phyloP scores from a whole-genome alignment of 1,284 basidiomycete species.

The Leucoagaricus sp. region DNA sequence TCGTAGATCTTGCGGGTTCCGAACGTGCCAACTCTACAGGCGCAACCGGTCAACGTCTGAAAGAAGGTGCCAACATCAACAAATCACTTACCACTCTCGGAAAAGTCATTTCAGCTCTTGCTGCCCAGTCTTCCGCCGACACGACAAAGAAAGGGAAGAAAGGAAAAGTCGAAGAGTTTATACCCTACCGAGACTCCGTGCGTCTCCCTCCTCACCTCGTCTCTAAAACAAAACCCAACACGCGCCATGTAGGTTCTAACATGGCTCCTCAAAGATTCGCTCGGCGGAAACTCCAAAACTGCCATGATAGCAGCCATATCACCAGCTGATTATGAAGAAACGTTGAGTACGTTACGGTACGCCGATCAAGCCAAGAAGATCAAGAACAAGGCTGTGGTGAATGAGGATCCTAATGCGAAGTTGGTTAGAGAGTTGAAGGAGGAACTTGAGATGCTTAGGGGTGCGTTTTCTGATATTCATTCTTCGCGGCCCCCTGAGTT shows the following conservation, averaged over 20 bases:
- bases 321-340: slow-evolving; percentile 98
- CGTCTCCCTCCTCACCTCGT: slow-evolving; percentile 28
- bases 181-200: slow-evolving; percentile 94
- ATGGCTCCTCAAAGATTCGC: slow-evolving; percentile 96
- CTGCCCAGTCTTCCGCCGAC: slow-evolving; percentile 69
- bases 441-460: slow-evolving; percentile 87
- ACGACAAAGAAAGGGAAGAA: slow-evolving; percentile 76
- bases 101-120: slow-evolving; percentile 94
- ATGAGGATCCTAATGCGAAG: slow-evolving; percentile 99
- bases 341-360: slow-evolving; percentile 92
- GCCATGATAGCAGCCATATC: slow-evolving; percentile 99
- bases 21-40: slow-evolving; percentile 97
- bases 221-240: slow-evolving; percentile 12
- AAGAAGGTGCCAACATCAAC: slow-evolving; percentile 98
- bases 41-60: slow-evolving; percentile 91
- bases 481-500: background rate
- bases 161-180: slow-evolving; percentile 84
- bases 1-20: slow-evolving; percentile 96
- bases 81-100: slow-evolving; percentile 96
- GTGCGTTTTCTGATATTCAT: slow-evolving; percentile 44
- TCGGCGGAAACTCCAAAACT: slow-evolving; percentile 94
- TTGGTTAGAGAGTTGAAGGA: slow-evolving; percentile 98
- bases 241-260: slow-evolving; percentile 72
- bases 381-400: slow-evolving; percentile 98
- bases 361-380: slow-evolving; percentile 99